Conservation (phyloP, 306 rosid genomes). For the Pueraria montana region DNA sequence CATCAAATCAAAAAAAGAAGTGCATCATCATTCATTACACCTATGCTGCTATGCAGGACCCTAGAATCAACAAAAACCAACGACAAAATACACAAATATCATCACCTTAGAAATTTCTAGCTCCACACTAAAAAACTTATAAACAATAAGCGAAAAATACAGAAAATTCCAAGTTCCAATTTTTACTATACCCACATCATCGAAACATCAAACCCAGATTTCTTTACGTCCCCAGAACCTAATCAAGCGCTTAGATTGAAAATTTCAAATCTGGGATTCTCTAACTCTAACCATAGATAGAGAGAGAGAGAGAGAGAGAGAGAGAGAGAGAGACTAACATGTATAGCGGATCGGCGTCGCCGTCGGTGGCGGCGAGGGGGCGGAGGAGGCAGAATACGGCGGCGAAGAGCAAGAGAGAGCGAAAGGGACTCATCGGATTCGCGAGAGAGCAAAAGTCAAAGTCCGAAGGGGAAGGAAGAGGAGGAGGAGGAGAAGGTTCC, state of each 20-base stretch:
- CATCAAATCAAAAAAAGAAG: neutral
- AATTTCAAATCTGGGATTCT: constrained; percentile 16
- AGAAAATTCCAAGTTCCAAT: constrained; percentile 24
- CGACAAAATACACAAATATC: neutral
- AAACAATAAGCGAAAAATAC: neutral
- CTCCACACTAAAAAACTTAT: neutral
- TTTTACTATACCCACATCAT: neutral
- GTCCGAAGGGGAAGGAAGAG: neutral
- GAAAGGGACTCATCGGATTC: constrained; percentile 69
- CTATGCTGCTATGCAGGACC: neutral
- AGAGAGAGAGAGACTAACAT: constrained; percentile 50
- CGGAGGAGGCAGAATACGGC: constrained; percentile 52
- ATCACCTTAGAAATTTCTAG: neutral
- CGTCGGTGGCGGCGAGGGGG: constrained; percentile 66
- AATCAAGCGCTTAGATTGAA: constrained; percentile 1
- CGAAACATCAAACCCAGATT: constrained; percentile 9
- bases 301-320: neutral
- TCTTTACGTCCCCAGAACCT: neutral
- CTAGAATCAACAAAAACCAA: constrained; percentile 21
- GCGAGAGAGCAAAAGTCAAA: constrained; percentile 61
- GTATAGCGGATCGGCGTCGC: constrained; percentile 89
- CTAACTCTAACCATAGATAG: neutral
- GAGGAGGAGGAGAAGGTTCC: constrained; percentile 20
- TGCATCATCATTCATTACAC: constrained; percentile 1
- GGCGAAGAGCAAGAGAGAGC: constrained; percentile 51